Evolutionary conservation across 2,329 filamentous ascomycete species (phyloP).

Genomic region (Fusarium sarcochroum): DNA sequence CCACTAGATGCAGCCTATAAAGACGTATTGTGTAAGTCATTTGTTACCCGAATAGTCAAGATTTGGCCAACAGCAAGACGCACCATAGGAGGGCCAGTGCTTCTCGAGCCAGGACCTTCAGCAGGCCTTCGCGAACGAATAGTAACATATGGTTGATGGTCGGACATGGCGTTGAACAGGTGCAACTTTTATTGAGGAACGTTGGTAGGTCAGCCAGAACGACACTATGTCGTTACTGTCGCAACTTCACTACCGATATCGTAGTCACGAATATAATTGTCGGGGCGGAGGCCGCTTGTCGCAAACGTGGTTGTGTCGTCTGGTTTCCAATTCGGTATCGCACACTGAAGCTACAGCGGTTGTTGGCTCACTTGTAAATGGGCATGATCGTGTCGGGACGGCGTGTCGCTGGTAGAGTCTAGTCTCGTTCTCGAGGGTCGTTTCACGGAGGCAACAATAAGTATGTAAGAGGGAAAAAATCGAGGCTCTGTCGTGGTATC

Average conservation of each 20-base stretch:
- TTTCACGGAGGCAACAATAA: constrained; percentile 30
- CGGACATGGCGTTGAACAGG: constrained; percentile 54
- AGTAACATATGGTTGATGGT: constrained; percentile 65
- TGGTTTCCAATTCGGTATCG: constrained; percentile 10
- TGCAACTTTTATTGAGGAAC: background rate
- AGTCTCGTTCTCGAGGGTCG: constrained; percentile 4
- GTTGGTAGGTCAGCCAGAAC: constrained; percentile 16
- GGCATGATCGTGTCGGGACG: constrained; percentile 33
- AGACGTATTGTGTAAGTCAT: constrained; percentile 34
- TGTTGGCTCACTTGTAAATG: constrained; percentile 16
- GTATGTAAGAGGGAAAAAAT: constrained; percentile 22
- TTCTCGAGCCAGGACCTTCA: constrained; percentile 62
- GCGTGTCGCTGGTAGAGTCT: constrained; percentile 4
- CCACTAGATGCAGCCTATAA: constrained; percentile 34
- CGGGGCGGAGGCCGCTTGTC: constrained; percentile 4
- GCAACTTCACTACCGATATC: constrained; percentile 11
- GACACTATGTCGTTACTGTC: constrained; percentile 13
- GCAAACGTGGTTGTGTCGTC: constrained; percentile 8
- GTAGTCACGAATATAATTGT: constrained; percentile 8
- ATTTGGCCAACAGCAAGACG: constrained; percentile 47
- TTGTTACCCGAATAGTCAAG: background rate
- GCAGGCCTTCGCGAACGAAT: constrained; percentile 65
- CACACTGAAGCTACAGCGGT: constrained; percentile 14
- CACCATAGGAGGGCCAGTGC: constrained; percentile 63
- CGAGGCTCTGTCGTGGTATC: constrained; percentile 31